Evolutionary conservation across 192 early-diverging fungal species (phyloP), one percentile per base, ranked within the genome.

Genomic region (Umbelopsis ramanniana): DNA sequence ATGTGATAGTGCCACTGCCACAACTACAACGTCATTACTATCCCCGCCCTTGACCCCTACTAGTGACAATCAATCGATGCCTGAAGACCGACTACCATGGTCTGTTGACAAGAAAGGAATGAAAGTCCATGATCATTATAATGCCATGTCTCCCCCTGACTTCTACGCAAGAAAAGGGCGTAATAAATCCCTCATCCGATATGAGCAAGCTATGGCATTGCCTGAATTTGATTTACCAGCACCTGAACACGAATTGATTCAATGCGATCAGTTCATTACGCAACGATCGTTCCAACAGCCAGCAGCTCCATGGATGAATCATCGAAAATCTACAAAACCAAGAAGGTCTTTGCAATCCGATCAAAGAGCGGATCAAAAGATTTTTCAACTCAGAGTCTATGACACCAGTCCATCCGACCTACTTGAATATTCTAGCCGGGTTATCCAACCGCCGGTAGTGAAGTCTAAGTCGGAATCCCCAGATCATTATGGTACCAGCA

Each of bases 361-460:
- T 26, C 24, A 63, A 63, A 63, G 12, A 37, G 23, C 57, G 57
- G 57, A 63, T 63, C 57, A 63, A 29, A 63, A 37, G 33, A 35
- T 63, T 29, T 63, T 63, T 35, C 57, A 63, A 63, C 57, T 63
- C 57, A 63, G 57, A 63, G 57, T 63, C 57, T 63, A 63, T 63
- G 57, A 63, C 57, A 63, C 57, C 57, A 35, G 33, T 35, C 57
- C 57, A 8, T 63, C 57, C 26, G 26, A 63, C 17, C 57, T 63
- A 63, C 57, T 63, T 17, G 12, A 63, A 38, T 63, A 26, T 63
- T 63, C 57, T 15, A 63, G 57, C 57, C 33, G 57, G 17, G 15
- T 19, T 37, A 63, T 63, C 57, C 57, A 63, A 63, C 57, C 57
- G 35, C 57, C 57, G 57, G 37, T 63, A 35, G 26, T 63, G 14